Conservation (phyloP, 305 asterid genomes). For the Fraxinus sp. region DNA sequence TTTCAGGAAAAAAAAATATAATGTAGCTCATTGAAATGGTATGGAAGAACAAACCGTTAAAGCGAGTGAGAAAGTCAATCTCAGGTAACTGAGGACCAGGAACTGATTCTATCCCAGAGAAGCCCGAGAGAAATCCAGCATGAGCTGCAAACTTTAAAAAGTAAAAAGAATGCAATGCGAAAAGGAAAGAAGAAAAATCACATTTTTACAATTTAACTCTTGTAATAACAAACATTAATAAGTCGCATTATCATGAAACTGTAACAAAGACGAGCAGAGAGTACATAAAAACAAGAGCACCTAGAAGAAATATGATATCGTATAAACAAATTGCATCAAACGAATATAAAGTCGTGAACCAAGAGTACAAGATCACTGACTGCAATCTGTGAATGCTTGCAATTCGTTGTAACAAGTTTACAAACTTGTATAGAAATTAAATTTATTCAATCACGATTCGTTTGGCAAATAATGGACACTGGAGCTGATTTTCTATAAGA, state of each 20-base stretch:
- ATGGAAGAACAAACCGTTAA: conserved; percentile 51
- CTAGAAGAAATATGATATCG: background rate
- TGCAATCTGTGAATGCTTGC: background rate
- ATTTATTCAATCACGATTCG: background rate
- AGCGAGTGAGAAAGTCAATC: conserved; percentile 67
- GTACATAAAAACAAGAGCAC: background rate
- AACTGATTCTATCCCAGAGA: conserved; percentile 71
- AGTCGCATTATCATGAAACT: background rate
- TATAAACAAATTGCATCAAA: background rate
- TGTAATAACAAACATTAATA: background rate
- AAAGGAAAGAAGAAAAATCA: background rate
- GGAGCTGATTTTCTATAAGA: background rate
- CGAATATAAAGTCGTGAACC: background rate
- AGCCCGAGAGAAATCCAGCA: conserved; percentile 86
- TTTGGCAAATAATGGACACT: background rate
- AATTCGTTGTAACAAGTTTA: background rate
- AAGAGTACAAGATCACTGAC: background rate
- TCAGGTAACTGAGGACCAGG: conserved; percentile 89
- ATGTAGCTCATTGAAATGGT: conserved; percentile 7
- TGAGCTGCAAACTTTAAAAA: conserved; percentile 59
- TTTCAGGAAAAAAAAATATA: conserved; percentile 11
- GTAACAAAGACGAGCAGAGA: conserved; percentile 2
- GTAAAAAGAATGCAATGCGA: conserved; percentile 11
- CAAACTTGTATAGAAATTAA: background rate
- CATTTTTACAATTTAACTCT: background rate